These are phyloP conservation scores for Sugiyamaella sp. DNA, from an alignment of 1,139 yeast species.

Conservation along the genomic window DNA sequence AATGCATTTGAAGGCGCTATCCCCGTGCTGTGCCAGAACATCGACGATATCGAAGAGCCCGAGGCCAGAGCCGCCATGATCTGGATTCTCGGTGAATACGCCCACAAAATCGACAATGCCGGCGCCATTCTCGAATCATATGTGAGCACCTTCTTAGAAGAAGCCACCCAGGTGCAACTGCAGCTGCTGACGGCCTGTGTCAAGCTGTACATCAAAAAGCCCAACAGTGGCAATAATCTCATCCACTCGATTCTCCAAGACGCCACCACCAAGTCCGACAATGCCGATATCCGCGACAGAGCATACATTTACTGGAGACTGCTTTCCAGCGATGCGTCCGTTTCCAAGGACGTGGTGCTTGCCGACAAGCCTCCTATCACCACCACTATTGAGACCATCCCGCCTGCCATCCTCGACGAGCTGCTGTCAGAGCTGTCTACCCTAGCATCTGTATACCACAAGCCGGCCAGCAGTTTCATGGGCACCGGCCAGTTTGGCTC, in stretches of 20 bases:
- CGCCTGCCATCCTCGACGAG: slow-evolving; percentile 67
- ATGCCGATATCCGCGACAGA: slow-evolving; percentile 91
- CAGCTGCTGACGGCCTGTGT: slow-evolving; percentile 77
- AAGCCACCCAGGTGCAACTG: slow-evolving; percentile 74
- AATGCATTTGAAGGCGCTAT: slow-evolving; percentile 66
- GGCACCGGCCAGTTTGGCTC: slow-evolving; percentile 51
- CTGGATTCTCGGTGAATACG: slow-evolving; percentile 90
- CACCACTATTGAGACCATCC: slow-evolving; percentile 70
- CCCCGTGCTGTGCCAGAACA: slow-evolving; percentile 65
- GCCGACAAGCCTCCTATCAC: slow-evolving; percentile 70
- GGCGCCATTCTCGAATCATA: slow-evolving; percentile 51
- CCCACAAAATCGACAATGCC: slow-evolving; percentile 65
- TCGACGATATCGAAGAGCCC: slow-evolving; percentile 60
- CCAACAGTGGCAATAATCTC: slow-evolving; percentile 51
- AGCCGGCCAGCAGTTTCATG: slow-evolving; percentile 73
- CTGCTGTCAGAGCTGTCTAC: slow-evolving; percentile 79
- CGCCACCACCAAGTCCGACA: slow-evolving; percentile 80
- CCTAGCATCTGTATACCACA: slow-evolving; percentile 85
- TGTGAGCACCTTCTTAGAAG: slow-evolving; percentile 67
- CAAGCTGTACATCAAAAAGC: slow-evolving; percentile 61
- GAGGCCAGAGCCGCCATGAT: slow-evolving; percentile 77
- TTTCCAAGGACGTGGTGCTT: slow-evolving; percentile 56
- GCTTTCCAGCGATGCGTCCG: slow-evolving; percentile 61
- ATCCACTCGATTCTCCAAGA: slow-evolving; percentile 74
- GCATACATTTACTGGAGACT: slow-evolving; percentile 96